phyloP scores from a whole-genome alignment of 257 asterid genomes.

The Verbena officinalis region DNA sequence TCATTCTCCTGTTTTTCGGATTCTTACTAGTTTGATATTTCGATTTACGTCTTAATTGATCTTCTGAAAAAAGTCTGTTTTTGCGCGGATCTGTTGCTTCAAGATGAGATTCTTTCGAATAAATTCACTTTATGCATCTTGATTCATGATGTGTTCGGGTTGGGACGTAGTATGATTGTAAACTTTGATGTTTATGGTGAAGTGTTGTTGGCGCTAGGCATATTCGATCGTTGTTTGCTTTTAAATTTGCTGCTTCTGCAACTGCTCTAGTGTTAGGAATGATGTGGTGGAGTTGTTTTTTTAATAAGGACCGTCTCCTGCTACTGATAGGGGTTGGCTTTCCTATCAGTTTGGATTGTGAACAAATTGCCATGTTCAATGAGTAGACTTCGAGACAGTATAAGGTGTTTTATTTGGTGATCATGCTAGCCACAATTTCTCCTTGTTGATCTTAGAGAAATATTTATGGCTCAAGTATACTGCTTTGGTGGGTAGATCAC shows the following conservation, averaged over 20 bases:
- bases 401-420: not conserved
- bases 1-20: not conserved
- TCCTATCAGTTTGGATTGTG: slow-evolving; percentile 3
- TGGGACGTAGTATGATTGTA: not conserved
- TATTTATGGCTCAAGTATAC: not conserved
- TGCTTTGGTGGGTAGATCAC: too few species aligned
- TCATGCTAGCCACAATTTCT: not conserved
- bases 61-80: not conserved
- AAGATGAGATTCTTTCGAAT: slow-evolving; percentile 16
- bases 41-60: not conserved
- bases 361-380: not conserved
- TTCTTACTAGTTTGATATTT: not conserved
- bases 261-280: not conserved
- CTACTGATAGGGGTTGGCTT: not conserved
- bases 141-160: not conserved
- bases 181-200: too few species aligned
- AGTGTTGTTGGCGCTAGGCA: too few species aligned
- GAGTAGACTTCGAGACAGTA: not conserved
- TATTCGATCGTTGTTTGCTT: too few species aligned
- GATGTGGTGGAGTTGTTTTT: slow-evolving; percentile 6
- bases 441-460: not conserved
- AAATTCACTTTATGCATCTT: slow-evolving; percentile 18
- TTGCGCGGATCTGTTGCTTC: slow-evolving; percentile 36
- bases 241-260: too few species aligned
- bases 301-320: slow-evolving; percentile 11